Evolutionary conservation across 2,329 filamentous ascomycete genomes (phyloP), one percentile per base, ranked within the genome.

Genomic region (Neodidymelliopsis sp.): DNA sequence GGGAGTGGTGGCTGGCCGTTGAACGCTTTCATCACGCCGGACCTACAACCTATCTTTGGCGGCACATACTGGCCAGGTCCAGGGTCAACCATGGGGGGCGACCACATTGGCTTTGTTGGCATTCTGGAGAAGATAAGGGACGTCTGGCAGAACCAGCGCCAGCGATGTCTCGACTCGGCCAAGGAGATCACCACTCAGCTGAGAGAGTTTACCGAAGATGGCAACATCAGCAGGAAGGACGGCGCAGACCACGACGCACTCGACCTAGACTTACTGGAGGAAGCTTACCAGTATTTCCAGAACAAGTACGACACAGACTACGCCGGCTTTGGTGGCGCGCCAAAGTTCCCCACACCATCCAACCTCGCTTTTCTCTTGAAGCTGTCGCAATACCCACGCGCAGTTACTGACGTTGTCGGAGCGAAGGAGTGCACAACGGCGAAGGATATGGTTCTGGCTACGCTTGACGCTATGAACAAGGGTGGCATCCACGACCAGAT

Each of bases 11-110:
- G 94, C 28, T 97, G 94, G 92, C 94, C 94, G 1, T 77, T 97
- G 53, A 97, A 97, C 67, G 87, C 96, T n/a, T 97, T 99, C 70
- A 81, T 97, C 22, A 99, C 94, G 0, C 91, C 94, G 0, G 87
- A 96, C 60, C 81, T 97, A 19, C 88, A 96, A 66, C 94, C 94
- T 0, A 89, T 99, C 8, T 97, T 97, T 74, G 94, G 94, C 27
- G 93, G 93, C 18, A 97, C 93, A 7, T 97, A 97, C 73, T 97
- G 91, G 89, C 91, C 92, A 4, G 90, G 89, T 0, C 90, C 91
- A 0, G 86, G 85, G 37, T 83, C 85, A 4, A 78, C 71, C 52
- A 75, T 66, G 59, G 68, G 73, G 24, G 74, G 75, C 18, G 80
- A 79, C 34, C 83, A 87, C 4, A 81, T 90, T n/a, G 87, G 90